phyloP scores from a whole-genome alignment of 306 rosid species.

The Mimosa bimucronata region DNA sequence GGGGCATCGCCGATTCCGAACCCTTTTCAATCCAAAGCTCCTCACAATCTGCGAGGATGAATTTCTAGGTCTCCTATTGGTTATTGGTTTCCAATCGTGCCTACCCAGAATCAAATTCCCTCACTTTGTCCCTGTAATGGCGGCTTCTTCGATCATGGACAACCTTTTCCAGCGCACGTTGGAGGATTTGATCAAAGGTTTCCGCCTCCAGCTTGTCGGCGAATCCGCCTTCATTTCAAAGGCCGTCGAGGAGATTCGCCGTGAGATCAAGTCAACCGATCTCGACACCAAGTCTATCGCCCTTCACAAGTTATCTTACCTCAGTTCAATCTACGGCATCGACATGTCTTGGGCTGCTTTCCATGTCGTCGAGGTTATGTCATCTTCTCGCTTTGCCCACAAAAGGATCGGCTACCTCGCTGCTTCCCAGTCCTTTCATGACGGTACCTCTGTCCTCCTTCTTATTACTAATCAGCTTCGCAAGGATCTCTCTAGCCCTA shows the following conservation, averaged over 20 bases:
- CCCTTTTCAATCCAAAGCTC: neutral
- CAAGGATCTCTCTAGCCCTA: constrained; percentile 70
- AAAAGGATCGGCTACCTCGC: constrained; percentile 83
- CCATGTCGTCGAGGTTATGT: constrained; percentile 94
- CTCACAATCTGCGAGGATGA: neutral
- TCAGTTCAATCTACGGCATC: constrained; percentile 62
- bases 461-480: constrained; percentile 95
- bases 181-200: constrained; percentile 81
- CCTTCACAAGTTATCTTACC: constrained; percentile 77
- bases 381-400: constrained; percentile 71
- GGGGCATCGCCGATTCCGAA: neutral
- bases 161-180: constrained; percentile 81
- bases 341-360: constrained; percentile 94
- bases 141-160: constrained; percentile 85
- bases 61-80: neutral
- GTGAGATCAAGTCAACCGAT: constrained; percentile 86
- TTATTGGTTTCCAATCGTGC: no score
- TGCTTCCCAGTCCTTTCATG: constrained; percentile 75
- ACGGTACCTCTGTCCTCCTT: constrained; percentile 72
- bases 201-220: constrained; percentile 68
- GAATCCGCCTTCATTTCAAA: constrained; percentile 74
- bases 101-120: constrained; percentile 1
- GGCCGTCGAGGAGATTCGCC: constrained; percentile 84
- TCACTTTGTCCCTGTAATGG: constrained; percentile 45
- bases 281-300: constrained; percentile 75